Evolutionary conservation across 768 basidiomycete species (phyloP).

Genomic region (Psilocybe azurescens): DNA sequence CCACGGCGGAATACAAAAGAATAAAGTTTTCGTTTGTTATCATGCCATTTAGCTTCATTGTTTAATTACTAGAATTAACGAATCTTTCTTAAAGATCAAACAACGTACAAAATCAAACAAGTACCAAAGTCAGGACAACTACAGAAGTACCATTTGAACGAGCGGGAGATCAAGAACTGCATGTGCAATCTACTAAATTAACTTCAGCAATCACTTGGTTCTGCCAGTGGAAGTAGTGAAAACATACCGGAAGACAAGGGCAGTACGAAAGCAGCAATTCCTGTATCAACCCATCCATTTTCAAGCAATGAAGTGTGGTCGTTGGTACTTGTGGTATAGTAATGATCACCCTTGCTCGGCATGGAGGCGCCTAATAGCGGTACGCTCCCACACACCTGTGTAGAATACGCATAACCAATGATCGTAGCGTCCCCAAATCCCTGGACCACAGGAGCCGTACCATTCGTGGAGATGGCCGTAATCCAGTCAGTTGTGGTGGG

Average conservation of each 20-base stretch:
- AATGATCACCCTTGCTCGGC: conserved; percentile 10
- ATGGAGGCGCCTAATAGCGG: conserved; percentile 9
- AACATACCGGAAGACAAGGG: not conserved
- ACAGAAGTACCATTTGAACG: too few species aligned
- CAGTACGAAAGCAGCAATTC: conserved; percentile 13
- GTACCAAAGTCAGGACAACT: too few species aligned
- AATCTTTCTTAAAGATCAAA: too few species aligned
- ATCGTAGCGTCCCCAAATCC: not conserved
- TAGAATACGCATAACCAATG: conserved; percentile 13
- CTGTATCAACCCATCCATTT: conserved; percentile 5
- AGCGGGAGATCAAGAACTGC: too few species aligned
- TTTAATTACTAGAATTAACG: too few species aligned
- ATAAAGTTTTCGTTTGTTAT: too few species aligned
- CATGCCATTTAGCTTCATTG: too few species aligned
- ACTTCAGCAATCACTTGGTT: too few species aligned
- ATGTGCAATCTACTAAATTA: too few species aligned
- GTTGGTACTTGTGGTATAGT: conserved; percentile 9
- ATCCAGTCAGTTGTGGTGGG: conserved; percentile 1
- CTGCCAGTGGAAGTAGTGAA: too few species aligned
- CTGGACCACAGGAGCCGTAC: not conserved
- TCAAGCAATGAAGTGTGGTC: conserved; percentile 3
- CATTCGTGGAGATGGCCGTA: not conserved
- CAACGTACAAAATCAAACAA: too few species aligned
- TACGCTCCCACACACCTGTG: too few species aligned
- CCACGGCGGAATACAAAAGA: not conserved